A percentile compares a stretch with the other conserved stretches of the same genome.
These are phyloP conservation scores for Euphorbia corollata DNA, from an alignment of 441 rosid species.

Conservation along the genomic window DNA sequence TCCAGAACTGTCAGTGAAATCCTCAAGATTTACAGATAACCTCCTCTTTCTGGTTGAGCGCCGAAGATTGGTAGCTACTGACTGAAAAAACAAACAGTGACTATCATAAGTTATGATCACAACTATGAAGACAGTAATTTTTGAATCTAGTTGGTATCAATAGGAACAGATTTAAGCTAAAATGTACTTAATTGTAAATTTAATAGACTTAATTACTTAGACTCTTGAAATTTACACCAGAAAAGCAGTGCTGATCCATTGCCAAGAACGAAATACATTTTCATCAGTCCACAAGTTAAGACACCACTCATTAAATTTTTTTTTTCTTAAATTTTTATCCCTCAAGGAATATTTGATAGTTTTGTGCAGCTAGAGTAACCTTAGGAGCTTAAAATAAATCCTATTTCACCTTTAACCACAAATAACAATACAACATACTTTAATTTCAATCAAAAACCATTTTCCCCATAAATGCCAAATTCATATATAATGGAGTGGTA, in stretches of 20 bases:
- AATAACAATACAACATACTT: not conserved
- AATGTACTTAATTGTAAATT: not conserved
- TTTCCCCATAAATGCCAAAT: not conserved
- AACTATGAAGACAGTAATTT: slow-evolving; percentile 3
- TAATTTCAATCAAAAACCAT: not conserved
- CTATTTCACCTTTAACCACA: not conserved
- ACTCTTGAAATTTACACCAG: not conserved
- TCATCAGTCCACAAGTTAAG: too few relatives aligned
- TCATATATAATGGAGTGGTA: not conserved
- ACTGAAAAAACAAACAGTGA: slow-evolving; percentile 33
- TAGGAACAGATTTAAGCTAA: slow-evolving; percentile 10
- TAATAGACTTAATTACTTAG: not conserved
- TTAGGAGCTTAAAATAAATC: not conserved
- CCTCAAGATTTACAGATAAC: slow-evolving; percentile 71
- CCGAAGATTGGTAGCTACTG: slow-evolving; percentile 70
- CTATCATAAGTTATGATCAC: slow-evolving; percentile 20
- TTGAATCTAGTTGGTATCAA: slow-evolving; percentile 23
- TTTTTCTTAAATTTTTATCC: not conserved
- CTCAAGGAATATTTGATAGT: not conserved
- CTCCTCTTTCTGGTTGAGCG: slow-evolving; percentile 95
- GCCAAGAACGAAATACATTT: not conserved
- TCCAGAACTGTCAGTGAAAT: slow-evolving; percentile 84
- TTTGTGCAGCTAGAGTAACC: not conserved
- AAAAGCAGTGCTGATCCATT: not conserved
- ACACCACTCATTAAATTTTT: not conserved